Evolutionary conservation across 179 eudicot species (phyloP).

Genomic region (Beta corolliflora): DNA sequence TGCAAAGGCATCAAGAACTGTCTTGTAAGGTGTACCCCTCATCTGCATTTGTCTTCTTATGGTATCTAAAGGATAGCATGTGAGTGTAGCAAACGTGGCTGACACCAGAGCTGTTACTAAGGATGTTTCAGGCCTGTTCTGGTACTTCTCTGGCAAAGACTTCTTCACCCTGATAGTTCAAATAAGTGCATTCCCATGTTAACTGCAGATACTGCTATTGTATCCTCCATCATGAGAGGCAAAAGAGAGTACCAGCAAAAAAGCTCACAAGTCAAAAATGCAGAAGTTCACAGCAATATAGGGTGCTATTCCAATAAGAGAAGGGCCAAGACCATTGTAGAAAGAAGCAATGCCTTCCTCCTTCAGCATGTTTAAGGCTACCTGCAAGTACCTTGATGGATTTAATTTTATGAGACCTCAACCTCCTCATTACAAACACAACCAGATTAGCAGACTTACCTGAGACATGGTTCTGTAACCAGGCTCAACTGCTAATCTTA

Average conservation of each 20-base stretch:
- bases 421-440: slow-evolving; percentile 9
- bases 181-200: slow-evolving; percentile 30
- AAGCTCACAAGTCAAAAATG: slow-evolving; percentile 97
- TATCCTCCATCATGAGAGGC: slow-evolving; percentile 17
- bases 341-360: slow-evolving; percentile 95
- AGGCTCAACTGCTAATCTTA: slow-evolving; percentile 93
- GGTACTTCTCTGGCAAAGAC: slow-evolving; percentile 90
- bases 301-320: slow-evolving; percentile 98
- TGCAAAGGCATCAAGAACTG: slow-evolving; percentile 85
- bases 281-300: slow-evolving; percentile 98
- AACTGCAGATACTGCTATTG: slow-evolving; percentile 19
- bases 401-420: slow-evolving; percentile 16
- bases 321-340: slow-evolving; percentile 94
- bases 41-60: slow-evolving; percentile 96
- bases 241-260: slow-evolving; percentile 27
- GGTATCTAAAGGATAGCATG: slow-evolving; percentile 94
- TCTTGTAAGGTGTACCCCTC: slow-evolving; percentile 85
- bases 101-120: slow-evolving; percentile 75
- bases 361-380: slow-evolving; percentile 76
- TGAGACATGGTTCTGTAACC: slow-evolving; percentile 80
- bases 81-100: slow-evolving; percentile 83
- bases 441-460: slow-evolving; percentile 40
- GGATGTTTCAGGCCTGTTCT: slow-evolving; percentile 81
- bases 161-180: slow-evolving; percentile 75
- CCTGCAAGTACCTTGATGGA: slow-evolving; percentile 50